Conservation (phyloP, 768 basidiomycete genomes). For the Lactarius hatsudake region DNA sequence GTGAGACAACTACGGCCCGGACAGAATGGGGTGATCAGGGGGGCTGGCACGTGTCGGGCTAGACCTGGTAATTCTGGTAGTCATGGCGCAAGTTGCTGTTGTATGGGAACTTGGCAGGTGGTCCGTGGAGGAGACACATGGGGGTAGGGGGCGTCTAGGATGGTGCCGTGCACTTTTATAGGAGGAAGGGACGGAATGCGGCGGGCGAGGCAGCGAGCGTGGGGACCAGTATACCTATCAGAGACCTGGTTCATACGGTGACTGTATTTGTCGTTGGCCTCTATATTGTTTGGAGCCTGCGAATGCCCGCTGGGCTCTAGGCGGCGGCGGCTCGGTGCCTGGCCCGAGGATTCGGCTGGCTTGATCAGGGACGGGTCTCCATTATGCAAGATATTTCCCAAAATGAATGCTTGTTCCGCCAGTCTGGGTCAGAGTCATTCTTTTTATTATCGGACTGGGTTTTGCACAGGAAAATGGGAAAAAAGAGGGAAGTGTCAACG, state of each 20-base stretch:
- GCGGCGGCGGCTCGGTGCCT: slow-evolving; percentile 21
- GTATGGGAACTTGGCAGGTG: slow-evolving; percentile 1
- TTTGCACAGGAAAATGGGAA: background rate
- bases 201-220: background rate
- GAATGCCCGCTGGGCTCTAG: background rate
- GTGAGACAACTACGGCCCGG: background rate
- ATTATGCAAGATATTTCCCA: background rate
- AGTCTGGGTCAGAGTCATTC: slow-evolving; percentile 1
- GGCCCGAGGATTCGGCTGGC: slow-evolving; percentile 9
- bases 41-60: background rate
- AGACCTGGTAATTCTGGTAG: background rate
- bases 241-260: background rate
- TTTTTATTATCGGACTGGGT: background rate
- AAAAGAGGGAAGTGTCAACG: background rate
- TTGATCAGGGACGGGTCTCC: slow-evolving; percentile 19
- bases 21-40: slow-evolving; percentile 11
- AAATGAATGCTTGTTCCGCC: slow-evolving; percentile 9
- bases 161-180: background rate
- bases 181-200: background rate
- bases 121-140: slow-evolving; percentile 12
- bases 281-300: background rate
- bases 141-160: slow-evolving; percentile 12
- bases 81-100: slow-evolving; percentile 11
- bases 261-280: background rate
- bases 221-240: background rate